Evolutionary conservation across 2,329 filamentous ascomycete species (phyloP).

Genomic region (Fusarium brevicatenulatum): DNA sequence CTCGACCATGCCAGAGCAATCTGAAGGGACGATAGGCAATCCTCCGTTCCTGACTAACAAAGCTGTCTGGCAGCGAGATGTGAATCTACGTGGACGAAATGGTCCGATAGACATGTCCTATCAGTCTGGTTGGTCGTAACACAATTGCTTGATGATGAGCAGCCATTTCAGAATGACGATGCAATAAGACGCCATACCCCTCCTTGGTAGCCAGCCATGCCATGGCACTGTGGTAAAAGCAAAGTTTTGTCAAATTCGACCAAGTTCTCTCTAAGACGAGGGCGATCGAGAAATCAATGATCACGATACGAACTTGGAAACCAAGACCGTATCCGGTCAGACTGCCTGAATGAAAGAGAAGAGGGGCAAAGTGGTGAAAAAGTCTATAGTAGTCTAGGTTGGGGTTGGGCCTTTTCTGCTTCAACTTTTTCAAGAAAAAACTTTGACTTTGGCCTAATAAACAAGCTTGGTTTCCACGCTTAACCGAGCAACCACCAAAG

Average conservation of each 20-base stretch:
- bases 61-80: slow-evolving; percentile 23
- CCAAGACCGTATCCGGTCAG: slow-evolving; percentile 23
- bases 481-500: slow-evolving; percentile 7
- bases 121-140: slow-evolving; percentile 7
- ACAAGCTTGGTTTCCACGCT: slow-evolving; percentile 20
- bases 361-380: slow-evolving; percentile 31
- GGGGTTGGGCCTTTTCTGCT: slow-evolving; percentile 10
- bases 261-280: slow-evolving; percentile 1
- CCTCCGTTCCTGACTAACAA: slow-evolving; percentile 35
- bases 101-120: slow-evolving; percentile 12
- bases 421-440: slow-evolving; percentile 6
- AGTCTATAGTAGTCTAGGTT: slow-evolving; percentile 32
- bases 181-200: slow-evolving; percentile 19
- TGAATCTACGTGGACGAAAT: slow-evolving; percentile 1
- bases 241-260: slow-evolving; percentile 17
- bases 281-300: slow-evolving; percentile 15
- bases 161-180: slow-evolving; percentile 43
- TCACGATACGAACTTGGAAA: slow-evolving; percentile 8
- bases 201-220: slow-evolving; percentile 16
- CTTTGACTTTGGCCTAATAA: slow-evolving; percentile 27
- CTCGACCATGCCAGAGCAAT: slow-evolving; percentile 29
- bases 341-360: slow-evolving; percentile 5
- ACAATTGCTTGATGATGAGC: slow-evolving; percentile 38
- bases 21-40: slow-evolving; percentile 10
- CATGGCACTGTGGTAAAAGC: background rate